A percentile compares a stretch with the other conserved stretches of the same genome.
phyloP scores from a whole-genome alignment of 768 basidiomycete genomes.

The Crucibulum laeve region DNA sequence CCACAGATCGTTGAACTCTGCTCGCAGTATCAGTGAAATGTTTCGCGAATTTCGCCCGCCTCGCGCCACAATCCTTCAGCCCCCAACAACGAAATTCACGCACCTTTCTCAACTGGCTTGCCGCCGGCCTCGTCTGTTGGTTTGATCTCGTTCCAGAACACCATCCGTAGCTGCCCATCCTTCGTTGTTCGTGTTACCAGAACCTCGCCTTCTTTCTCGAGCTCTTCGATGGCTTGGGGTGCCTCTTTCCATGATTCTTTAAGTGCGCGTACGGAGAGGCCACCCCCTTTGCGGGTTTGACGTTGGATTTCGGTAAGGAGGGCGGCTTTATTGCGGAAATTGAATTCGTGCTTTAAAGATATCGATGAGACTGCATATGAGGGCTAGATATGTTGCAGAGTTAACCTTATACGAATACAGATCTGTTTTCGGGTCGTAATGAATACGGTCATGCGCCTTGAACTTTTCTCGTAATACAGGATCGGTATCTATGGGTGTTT shows the following conservation, averaged over 20 bases:
- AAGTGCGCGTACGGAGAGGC: conserved; percentile 76
- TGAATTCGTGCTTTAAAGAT: conserved; percentile 71
- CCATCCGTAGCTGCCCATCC: conserved; percentile 79
- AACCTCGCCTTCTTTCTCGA: conserved; percentile 87
- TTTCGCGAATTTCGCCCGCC: not conserved
- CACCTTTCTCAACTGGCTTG: conserved; percentile 76
- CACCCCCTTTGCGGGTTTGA: conserved; percentile 78
- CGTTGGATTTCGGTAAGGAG: conserved; percentile 84
- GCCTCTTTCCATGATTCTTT: conserved; percentile 94
- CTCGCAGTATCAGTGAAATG: conserved; percentile 8
- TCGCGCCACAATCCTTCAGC: not conserved
- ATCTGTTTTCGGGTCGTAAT: conserved; percentile 79
- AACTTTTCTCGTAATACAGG: conserved; percentile 72
- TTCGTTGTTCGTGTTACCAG: conserved; percentile 83
- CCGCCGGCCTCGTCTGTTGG: conserved; percentile 70
- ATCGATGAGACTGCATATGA: not conserved
- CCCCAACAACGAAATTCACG: conserved; percentile 11
- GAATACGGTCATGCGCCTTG: conserved; percentile 73
- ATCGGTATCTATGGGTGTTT: conserved; percentile 75
- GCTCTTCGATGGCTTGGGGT: conserved; percentile 76
- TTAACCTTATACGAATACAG: conserved; percentile 82
- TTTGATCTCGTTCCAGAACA: conserved; percentile 89
- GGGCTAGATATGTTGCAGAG: conserved; percentile 4
- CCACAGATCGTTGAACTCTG: conserved; percentile 90
- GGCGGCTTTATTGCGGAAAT: conserved; percentile 79